These are phyloP conservation scores for Ophiostoma himal-ulmi DNA, from an alignment of 2,329 filamentous ascomycete species.

Conservation along the genomic window DNA sequence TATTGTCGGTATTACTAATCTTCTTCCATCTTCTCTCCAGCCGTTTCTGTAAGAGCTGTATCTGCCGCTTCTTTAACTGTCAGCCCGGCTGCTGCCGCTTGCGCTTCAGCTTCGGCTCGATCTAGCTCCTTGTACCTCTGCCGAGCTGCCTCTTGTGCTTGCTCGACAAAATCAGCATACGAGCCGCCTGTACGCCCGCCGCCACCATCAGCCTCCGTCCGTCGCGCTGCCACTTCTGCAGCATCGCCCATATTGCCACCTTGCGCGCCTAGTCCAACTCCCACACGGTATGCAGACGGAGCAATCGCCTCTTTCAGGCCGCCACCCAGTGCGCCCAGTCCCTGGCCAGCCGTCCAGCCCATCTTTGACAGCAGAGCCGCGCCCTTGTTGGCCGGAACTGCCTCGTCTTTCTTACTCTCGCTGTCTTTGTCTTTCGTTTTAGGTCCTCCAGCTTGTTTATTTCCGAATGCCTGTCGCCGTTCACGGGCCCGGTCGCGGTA, in stretches of 20 bases:
- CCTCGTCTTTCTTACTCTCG: slow-evolving; percentile 17
- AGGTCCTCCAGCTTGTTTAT: background rate
- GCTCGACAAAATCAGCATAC: slow-evolving; percentile 58
- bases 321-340: slow-evolving; percentile 57
- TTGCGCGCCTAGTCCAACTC: slow-evolving; percentile 63
- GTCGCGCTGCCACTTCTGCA: slow-evolving; percentile 54
- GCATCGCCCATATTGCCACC: slow-evolving; percentile 66
- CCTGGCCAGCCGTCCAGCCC: slow-evolving; percentile 62
- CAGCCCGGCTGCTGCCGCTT: slow-evolving; percentile 3
- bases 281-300: slow-evolving; percentile 59
- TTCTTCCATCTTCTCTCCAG: slow-evolving; percentile 6
- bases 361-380: slow-evolving; percentile 65
- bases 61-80: background rate
- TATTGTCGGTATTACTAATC: background rate
- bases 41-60: background rate
- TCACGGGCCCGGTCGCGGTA: slow-evolving; percentile 66
- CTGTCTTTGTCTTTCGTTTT: slow-evolving; percentile 34
- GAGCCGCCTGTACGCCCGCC: slow-evolving; percentile 52
- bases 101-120: slow-evolving; percentile 17
- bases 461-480: slow-evolving; percentile 52
- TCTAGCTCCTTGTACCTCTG: slow-evolving; percentile 44
- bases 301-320: slow-evolving; percentile 60
- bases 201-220: slow-evolving; percentile 50
- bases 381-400: slow-evolving; percentile 43
- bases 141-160: slow-evolving; percentile 60